Evolutionary conservation across 495 filamentous ascomycete genomes (phyloP).

Genomic region (Aspergillus conjunctus): DNA sequence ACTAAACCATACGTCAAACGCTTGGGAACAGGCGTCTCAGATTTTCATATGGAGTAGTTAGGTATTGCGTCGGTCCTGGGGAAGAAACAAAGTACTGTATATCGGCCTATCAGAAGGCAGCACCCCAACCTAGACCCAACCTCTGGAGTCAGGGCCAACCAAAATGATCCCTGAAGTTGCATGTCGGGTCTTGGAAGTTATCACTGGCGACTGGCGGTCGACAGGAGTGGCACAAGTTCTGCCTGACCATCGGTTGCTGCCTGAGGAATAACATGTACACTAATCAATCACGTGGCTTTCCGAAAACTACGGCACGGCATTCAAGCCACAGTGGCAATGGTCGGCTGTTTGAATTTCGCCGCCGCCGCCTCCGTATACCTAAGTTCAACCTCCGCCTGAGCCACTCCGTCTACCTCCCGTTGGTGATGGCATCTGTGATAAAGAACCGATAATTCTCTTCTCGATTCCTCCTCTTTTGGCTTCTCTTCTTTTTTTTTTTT

Average conservation of each 20-base stretch:
- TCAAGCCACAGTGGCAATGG: constrained; percentile 33
- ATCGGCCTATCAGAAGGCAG: no score
- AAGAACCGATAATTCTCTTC: constrained; percentile 22
- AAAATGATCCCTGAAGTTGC: no score
- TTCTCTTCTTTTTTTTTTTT: constrained; percentile 3
- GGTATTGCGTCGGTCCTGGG: neutral
- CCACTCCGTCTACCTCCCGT: constrained; percentile 16
- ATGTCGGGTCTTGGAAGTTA: neutral
- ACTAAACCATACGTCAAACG: constrained; percentile 20
- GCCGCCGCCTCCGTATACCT: constrained; percentile 28
- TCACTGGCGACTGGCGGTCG: neutral
- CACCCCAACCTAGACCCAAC: no score
- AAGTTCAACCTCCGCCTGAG: constrained; percentile 18
- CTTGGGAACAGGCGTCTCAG: neutral
- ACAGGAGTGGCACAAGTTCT: neutral
- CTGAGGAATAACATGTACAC: neutral
- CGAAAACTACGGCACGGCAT: constrained; percentile 25
- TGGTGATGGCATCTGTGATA: constrained; percentile 34
- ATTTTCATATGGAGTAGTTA: no score
- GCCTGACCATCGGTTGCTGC: neutral
- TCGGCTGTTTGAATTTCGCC: constrained; percentile 35
- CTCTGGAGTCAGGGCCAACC: no score
- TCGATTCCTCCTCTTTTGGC: constrained; percentile 11
- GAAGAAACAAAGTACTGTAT: no score
- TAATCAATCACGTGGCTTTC: constrained; percentile 2